These are phyloP conservation scores for Aspergillus felis DNA, from an alignment of 2,329 filamentous ascomycete species.

Conservation along the genomic window DNA sequence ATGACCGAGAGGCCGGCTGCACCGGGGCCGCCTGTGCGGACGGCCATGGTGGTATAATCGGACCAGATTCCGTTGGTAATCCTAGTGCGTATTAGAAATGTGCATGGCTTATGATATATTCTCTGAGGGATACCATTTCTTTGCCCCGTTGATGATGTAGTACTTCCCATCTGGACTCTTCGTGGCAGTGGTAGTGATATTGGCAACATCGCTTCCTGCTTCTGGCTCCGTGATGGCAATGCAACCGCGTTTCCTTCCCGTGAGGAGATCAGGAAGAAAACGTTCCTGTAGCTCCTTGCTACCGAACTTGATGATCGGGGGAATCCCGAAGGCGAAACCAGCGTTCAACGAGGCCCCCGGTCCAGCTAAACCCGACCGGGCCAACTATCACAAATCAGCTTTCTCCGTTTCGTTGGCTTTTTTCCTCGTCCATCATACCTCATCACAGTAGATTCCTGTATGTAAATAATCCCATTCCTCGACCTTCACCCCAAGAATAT, in stretches of 20 bases:
- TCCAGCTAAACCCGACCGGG: conserved; percentile 60
- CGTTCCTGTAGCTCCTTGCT: conserved; percentile 58
- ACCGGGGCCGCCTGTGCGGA: conserved; percentile 66
- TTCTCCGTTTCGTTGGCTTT: not conserved
- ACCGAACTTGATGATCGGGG: conserved; percentile 68
- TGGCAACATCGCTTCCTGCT: conserved; percentile 70
- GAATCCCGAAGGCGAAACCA: conserved; percentile 69
- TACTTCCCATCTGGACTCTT: conserved; percentile 61
- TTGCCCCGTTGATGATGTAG: conserved; percentile 70
- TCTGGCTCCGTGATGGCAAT: conserved; percentile 78
- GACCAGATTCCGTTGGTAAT: conserved; percentile 71
- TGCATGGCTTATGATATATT: not conserved
- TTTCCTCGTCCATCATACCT: conserved; percentile 39
- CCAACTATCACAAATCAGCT: conserved; percentile 47
- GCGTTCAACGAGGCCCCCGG: conserved; percentile 64
- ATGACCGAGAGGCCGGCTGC: conserved; percentile 62
- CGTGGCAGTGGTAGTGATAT: conserved; percentile 64
- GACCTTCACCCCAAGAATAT: conserved; percentile 63
- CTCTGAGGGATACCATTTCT: conserved; percentile 59
- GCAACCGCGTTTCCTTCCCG: conserved; percentile 63
- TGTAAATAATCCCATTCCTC: conserved; percentile 74
- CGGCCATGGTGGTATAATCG: conserved; percentile 66
- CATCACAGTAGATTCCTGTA: conserved; percentile 65
- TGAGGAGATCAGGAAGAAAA: conserved; percentile 65
- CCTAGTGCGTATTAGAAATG: conserved; percentile 26